A percentile compares a stretch with the other conserved stretches of the same genome.
phyloP scores from a whole-genome alignment of 2,329 filamentous ascomycete genomes.

The Trichoderma koningiopsis region DNA sequence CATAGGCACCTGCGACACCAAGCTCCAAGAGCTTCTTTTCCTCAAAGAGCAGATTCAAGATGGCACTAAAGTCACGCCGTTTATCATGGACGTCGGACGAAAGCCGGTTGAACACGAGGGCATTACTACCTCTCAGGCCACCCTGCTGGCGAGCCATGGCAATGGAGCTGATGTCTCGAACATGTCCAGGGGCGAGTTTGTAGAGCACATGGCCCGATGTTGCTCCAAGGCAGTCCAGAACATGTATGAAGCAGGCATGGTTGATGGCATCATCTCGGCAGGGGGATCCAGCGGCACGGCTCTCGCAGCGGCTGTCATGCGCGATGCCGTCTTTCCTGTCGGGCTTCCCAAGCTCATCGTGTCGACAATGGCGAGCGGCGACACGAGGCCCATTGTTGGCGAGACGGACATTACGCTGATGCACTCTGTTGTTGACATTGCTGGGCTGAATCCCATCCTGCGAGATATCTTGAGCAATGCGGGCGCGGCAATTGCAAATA shows the following conservation, averaged over 20 bases:
- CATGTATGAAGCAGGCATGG: conserved; percentile 40
- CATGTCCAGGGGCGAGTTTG: conserved; percentile 56
- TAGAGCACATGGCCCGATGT: conserved; percentile 56
- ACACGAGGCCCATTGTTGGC: conserved; percentile 64
- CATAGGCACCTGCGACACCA: conserved; percentile 67
- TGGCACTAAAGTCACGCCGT: conserved; percentile 27
- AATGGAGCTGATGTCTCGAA: conserved; percentile 38
- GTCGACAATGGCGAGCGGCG: conserved; percentile 68
- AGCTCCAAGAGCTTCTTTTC: conserved; percentile 60
- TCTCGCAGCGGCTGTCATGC: conserved; percentile 63
- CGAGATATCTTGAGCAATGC: conserved; percentile 63
- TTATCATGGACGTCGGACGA: conserved; percentile 51
- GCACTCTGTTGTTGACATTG: conserved; percentile 72
- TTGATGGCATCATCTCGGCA: conserved; percentile 61
- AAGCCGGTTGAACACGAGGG: conserved; percentile 42
- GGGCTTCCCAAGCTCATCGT: conserved; percentile 72
- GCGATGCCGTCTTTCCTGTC: conserved; percentile 58
- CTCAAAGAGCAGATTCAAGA: conserved; percentile 50
- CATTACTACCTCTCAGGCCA: conserved; percentile 50
- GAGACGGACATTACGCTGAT: conserved; percentile 71
- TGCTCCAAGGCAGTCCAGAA: conserved; percentile 47
- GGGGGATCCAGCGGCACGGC: conserved; percentile 67
- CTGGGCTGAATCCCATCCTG: conserved; percentile 64
- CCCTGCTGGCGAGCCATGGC: conserved; percentile 43
- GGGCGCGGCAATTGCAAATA: conserved; percentile 60